Percentiles rank a stretch among this genome's conserved stretches.
Evolutionary conservation across 257 asterid species (phyloP).

Genomic region (Solanum chilense): DNA sequence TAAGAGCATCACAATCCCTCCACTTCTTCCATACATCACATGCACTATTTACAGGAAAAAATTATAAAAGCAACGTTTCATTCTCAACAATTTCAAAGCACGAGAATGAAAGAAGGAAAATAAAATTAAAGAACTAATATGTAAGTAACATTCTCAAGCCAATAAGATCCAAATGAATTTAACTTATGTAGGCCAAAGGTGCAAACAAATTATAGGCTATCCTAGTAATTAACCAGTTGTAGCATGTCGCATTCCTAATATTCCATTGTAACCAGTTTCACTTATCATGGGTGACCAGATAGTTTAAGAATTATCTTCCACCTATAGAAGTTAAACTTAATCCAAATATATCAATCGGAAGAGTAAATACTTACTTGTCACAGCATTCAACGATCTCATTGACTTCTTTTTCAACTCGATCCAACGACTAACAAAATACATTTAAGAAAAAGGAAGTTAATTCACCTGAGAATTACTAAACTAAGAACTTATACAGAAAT

Average conservation of each 20-base stretch:
- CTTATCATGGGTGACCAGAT: background rate
- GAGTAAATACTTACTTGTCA: constrained; percentile 48
- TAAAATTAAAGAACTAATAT: background rate
- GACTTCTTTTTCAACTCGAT: constrained; percentile 89
- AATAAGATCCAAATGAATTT: background rate
- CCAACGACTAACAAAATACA: constrained; percentile 50
- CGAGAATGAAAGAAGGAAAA: background rate
- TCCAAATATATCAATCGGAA: background rate
- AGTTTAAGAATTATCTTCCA: background rate
- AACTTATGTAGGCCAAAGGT: background rate
- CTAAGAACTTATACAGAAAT: background rate
- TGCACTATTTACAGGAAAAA: background rate
- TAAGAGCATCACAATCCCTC: background rate
- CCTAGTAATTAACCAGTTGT: no score
- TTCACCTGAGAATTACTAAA: background rate
- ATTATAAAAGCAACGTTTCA: background rate
- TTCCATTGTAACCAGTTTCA: background rate
- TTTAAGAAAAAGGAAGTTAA: background rate
- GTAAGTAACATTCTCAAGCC: background rate
- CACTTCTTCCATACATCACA: background rate
- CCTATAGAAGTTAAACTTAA: background rate
- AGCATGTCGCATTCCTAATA: background rate
- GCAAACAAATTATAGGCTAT: background rate
- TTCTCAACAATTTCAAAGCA: background rate
- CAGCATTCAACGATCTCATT: constrained; percentile 83